Evolutionary conservation across 371 early-diverging fungal genomes (phyloP), one percentile per base, ranked within the genome.

Genomic region (Fennellomyces sp.): DNA sequence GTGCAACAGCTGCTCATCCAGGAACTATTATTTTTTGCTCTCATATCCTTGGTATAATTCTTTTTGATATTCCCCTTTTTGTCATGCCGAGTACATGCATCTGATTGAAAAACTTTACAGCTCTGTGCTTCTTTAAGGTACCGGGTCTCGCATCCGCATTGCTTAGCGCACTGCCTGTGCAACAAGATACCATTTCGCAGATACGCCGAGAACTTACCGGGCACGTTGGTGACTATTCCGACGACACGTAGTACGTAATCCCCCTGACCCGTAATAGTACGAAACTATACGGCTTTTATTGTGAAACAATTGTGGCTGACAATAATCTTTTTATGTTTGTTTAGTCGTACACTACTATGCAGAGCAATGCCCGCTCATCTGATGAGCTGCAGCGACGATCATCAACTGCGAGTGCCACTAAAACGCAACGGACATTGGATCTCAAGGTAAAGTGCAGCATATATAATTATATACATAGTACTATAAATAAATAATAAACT

Each of bases 1-100:
- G 77, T 50, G 69, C 72, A 38, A 73, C 68, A 15, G 79, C 78
- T 2, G 68, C 80, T 12, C 75, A 75, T 28, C 79, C 85, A 0
- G 81, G 79, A 38, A 73, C 81, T 12, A 76, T 83, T 10, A 72
- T 77, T 8, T 82, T 85, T 52, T 82, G 83, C 35, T 81, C 83
- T 33, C 78, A 81, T 47, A 61, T 72, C 5, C 59, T 80, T 47
- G 78, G 78, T 74, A 67, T 38, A 45, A n/a, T 8, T 5, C 10
- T 25, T 5, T 29, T 5, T 23, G 8, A 52, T 23, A 12, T 19
- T 23, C 42, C 23, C 28, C 28, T 30, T 17, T 21, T n/a, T 49
- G 15, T 5, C 50, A 21, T 33, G 29, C 11, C 41, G n/a, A 57
- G 19, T 19, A 29, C 21, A 15, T 42, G 12, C 28, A 48, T 25